These are phyloP conservation scores for Lipomyces starkeyi DNA, from an alignment of 805 yeast species.

Conservation along the genomic window DNA sequence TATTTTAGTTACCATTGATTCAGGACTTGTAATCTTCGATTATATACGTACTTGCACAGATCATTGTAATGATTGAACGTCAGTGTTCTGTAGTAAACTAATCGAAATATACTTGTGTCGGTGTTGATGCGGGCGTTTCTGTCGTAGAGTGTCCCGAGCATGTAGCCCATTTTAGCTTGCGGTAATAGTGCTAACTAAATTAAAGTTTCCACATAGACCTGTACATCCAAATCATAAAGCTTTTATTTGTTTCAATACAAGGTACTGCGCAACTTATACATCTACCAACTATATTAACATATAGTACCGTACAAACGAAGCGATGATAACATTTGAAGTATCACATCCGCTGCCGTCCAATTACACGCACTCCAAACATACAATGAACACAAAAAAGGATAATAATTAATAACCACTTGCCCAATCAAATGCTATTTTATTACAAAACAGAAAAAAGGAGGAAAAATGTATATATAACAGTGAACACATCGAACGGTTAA, in stretches of 20 bases:
- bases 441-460: neutral
- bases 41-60: slow-evolving; percentile 6
- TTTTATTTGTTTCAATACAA: neutral
- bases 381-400: neutral
- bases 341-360: neutral
- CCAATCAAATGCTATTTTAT: neutral
- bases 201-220: neutral
- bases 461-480: neutral
- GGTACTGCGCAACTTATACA: neutral
- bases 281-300: neutral
- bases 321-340: neutral
- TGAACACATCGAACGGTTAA: neutral
- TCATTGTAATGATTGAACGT: neutral
- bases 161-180: too few species aligned
- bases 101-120: neutral
- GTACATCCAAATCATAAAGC: neutral
- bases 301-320: neutral
- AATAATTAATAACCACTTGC: neutral
- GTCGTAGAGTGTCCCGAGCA: too few species aligned
- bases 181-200: neutral
- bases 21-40: neutral
- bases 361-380: neutral
- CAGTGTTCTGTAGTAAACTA: neutral
- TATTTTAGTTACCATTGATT: neutral
- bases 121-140: too few species aligned